Evolutionary conservation across 345 rosid genomes (phyloP), one percentile per base, ranked within the genome.

Genomic region (Brassica nigra): DNA sequence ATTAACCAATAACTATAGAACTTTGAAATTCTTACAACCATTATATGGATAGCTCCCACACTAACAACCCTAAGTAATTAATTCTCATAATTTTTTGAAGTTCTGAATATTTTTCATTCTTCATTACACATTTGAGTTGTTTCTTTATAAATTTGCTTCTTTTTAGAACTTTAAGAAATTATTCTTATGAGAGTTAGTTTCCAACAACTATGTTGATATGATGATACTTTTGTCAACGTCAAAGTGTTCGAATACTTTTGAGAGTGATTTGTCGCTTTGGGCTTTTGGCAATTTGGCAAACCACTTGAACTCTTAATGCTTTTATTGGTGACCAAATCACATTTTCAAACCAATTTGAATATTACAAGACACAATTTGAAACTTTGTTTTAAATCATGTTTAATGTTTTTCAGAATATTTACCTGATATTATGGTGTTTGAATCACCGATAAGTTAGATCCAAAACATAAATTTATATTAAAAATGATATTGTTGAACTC

Each of bases 401-500:
- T n/a, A 49, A 47, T 47, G 55, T 47, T 14, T 14, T 47, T 33
- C 16, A 47, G 55, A 47, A 4, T 14, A 14, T 47, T 47, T 47
- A 44, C 52, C n/a, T 44, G 1, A 44, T 44, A 44, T 39, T 39
- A 2, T 9, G 12, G 47, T 44, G 52, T 44, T 11, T 11, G 15
- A 44, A 11, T 5, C 52, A 44, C 5, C n/a, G 52, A 44, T 2
- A 42, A 10, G 10, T 9, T 42, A 4, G 49, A 42, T 42, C 49
- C 0, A 42, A 42, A 42, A 42, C 49, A 10, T 42, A 9, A 42
- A 2, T 30, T 30, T 30, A 30, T 65, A 54, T 36, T 15, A 47
- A 47, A 14, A 76, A 91, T 79, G 39, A 86, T 68, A n/a, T 74
- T 66, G 86, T 90, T 91, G 85, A 93, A 93, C 76, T 81, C 68